Evolutionary conservation across 495 filamentous ascomycete species (phyloP).

Genomic region (Penicillium silybi): DNA sequence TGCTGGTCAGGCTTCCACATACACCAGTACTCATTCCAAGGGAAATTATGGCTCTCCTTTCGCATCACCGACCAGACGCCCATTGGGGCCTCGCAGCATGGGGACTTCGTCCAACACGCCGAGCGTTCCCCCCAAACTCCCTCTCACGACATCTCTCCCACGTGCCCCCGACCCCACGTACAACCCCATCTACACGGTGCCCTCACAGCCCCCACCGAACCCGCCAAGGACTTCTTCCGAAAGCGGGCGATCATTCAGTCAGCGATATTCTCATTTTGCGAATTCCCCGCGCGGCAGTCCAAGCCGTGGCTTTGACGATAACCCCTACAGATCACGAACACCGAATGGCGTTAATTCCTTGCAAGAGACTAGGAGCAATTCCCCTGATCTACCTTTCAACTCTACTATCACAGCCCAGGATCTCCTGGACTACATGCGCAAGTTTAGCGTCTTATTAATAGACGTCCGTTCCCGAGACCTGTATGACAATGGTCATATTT

Average conservation of each 20-base stretch:
- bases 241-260: slow-evolving; percentile 32
- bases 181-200: slow-evolving; percentile 57
- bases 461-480: slow-evolving; percentile 79
- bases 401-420: slow-evolving; percentile 61
- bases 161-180: slow-evolving; percentile 82
- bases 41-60: slow-evolving; percentile 15
- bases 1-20: slow-evolving; percentile 28
- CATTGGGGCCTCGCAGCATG: slow-evolving; percentile 55
- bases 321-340: slow-evolving; percentile 42
- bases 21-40: slow-evolving; percentile 19
- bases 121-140: slow-evolving; percentile 51
- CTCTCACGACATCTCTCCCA: slow-evolving; percentile 61
- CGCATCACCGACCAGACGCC: slow-evolving; percentile 31
- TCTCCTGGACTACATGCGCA: slow-evolving; percentile 61
- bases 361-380: slow-evolving; percentile 35
- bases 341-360: slow-evolving; percentile 37
- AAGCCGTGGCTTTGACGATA: slow-evolving; percentile 35
- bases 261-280: slow-evolving; percentile 37
- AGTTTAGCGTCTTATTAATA: slow-evolving; percentile 68
- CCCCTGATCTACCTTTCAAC: slow-evolving; percentile 54
- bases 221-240: slow-evolving; percentile 49
- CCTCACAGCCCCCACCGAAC: slow-evolving; percentile 41
- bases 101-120: no score
- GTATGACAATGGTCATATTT: slow-evolving; percentile 86
- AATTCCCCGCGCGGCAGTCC: slow-evolving; percentile 38